Evolutionary conservation across 2,329 filamentous ascomycete species (phyloP), one percentile per base, ranked within the genome.

Genomic region (Teratosphaeriaceae sp.): DNA sequence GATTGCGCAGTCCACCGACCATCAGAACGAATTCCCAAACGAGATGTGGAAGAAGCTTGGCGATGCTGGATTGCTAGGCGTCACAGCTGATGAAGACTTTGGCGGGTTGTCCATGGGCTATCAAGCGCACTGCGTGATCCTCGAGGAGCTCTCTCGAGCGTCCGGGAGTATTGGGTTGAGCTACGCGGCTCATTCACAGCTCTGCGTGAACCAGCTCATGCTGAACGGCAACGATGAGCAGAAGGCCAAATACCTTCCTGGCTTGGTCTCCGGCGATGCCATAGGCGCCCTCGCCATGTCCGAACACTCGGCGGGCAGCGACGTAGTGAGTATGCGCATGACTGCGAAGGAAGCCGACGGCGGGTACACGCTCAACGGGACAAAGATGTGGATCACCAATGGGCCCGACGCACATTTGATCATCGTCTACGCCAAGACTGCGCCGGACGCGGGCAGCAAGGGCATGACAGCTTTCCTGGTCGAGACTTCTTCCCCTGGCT

Each of bases 351-450:
- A 78, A 50, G 85, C 87, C 9, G 85, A 92, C 56, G 89, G 88
- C 26, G 90, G 90, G 21, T 96, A 85, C 64, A 49, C 89, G 16
- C 71, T 98, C 43, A 88, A 89, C 59, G 90, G 89, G 23, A 86
- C 83, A 47, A 96, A 98, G 75, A 96, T 97, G 90, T 98, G 90
- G 90, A 98, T 98, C 63, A 98, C 90, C 49, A 98, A 98, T 66
- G 80, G 90, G 3, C 90, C 90, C 1, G 89, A 97, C 62, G 92
- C 92, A n/a, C 79, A 95, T 64, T 74, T 84, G 31, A 82, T 97
- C 43, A 80, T 98, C 42, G 88, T 98, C n/a, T 98, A 98, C 65
- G 90, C 90, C 42, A 97, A 97, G 73, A 96, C 90, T 1, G 76
- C 82, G 45, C 89, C 89, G 1, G 76, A 82, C 11, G 81, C 78